Evolutionary conservation across 2,329 filamentous ascomycete species (phyloP).

Genomic region (Trichoderma aggressivum): DNA sequence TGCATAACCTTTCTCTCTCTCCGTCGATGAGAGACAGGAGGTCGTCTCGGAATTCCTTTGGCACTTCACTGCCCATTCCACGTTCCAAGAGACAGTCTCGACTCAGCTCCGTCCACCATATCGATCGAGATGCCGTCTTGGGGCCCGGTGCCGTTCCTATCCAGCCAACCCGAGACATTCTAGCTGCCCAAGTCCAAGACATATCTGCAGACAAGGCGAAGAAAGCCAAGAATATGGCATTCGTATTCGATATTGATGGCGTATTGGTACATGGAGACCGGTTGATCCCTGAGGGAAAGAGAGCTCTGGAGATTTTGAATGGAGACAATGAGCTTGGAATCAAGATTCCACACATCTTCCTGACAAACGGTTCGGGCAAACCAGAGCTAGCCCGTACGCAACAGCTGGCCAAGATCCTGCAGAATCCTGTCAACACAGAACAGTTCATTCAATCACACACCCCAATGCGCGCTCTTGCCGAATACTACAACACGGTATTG

Average conservation of each 20-base stretch:
- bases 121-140: neutral
- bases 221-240: constrained; percentile 14
- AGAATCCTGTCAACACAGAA: constrained; percentile 8
- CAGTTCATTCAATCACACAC: constrained; percentile 13
- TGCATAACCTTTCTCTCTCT: constrained; percentile 7
- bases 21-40: constrained; percentile 5
- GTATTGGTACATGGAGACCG: constrained; percentile 4
- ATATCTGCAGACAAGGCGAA: constrained; percentile 6
- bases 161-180: neutral
- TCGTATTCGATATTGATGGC: constrained; percentile 10
- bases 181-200: constrained; percentile 9
- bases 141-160: neutral
- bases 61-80: constrained; percentile 3
- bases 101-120: constrained; percentile 9
- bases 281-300: constrained; percentile 7
- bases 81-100: constrained; percentile 11
- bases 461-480: constrained; percentile 9
- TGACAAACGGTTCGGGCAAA: constrained; percentile 11
- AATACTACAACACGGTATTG: constrained; percentile 2
- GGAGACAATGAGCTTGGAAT: constrained; percentile 12
- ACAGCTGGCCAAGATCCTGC: constrained; percentile 6
- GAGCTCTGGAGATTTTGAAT: constrained; percentile 6
- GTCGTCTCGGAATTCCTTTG: neutral
- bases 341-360: constrained; percentile 5
- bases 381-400: constrained; percentile 9